A percentile compares a stretch with the other conserved stretches of the same genome.
These are phyloP conservation scores for Coemansia sp. DNA, from an alignment of 192 early-diverging fungal species.

Conservation along the genomic window DNA sequence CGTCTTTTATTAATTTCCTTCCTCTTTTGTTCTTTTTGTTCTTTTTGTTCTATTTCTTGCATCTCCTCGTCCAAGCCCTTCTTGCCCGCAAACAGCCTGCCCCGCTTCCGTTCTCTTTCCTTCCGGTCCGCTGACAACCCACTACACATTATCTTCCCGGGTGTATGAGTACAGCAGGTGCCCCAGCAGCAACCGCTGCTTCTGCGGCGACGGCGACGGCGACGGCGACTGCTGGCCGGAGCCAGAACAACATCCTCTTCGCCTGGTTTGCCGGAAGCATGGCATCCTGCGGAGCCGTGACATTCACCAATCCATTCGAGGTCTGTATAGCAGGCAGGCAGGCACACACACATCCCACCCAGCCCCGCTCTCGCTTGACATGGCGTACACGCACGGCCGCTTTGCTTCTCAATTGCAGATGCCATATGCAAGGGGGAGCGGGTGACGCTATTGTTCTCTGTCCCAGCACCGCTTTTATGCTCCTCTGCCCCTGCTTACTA, in stretches of 20 bases:
- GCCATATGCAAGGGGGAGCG: background rate
- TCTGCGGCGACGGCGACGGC: constrained; percentile 2
- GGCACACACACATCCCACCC: too few relatives aligned
- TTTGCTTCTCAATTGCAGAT: too few relatives aligned
- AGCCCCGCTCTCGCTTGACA: too few relatives aligned
- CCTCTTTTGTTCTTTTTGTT: too few relatives aligned
- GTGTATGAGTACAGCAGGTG: background rate
- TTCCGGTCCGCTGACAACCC: too few relatives aligned
- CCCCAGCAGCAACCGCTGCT: background rate
- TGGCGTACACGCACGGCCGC: too few relatives aligned
- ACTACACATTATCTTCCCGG: too few relatives aligned
- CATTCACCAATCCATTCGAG: constrained; percentile 95
- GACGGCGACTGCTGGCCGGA: background rate
- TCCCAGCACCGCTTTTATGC: background rate
- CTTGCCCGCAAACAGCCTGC: too few relatives aligned
- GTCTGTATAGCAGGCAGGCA: constrained; percentile 37
- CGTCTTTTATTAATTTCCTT: too few relatives aligned
- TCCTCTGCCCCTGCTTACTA: background rate
- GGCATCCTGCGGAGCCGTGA: constrained; percentile 89
- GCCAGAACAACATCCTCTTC: constrained; percentile 25
- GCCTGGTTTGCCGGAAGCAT: constrained; percentile 75
- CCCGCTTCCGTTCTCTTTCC: too few relatives aligned
- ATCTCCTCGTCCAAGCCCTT: too few relatives aligned
- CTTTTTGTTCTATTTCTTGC: too few relatives aligned
- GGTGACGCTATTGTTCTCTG: background rate